These are phyloP conservation scores for Citrus cavaleriei DNA, from an alignment of 345 rosid species.

Conservation along the genomic window DNA sequence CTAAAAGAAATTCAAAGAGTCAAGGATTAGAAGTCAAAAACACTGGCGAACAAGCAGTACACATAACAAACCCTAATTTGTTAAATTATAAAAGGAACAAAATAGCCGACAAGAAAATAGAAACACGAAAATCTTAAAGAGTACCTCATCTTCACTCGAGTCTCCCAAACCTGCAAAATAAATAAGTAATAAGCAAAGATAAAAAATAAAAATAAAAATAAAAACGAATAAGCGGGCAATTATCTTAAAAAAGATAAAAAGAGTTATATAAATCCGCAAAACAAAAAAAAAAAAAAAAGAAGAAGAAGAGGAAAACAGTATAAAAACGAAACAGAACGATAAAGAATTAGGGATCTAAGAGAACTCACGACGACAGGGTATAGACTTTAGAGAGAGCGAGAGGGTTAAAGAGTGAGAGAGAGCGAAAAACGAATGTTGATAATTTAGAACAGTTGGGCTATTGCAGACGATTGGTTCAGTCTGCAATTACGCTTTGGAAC, in stretches of 20 bases:
- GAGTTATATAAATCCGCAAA: too few relatives aligned
- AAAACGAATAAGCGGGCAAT: too few relatives aligned
- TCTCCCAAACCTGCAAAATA: constrained; percentile 19
- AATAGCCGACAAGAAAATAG: background rate
- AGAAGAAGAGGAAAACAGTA: background rate
- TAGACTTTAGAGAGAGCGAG: background rate
- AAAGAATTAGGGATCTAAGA: background rate
- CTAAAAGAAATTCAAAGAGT: too few relatives aligned
- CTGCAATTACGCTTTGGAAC: background rate
- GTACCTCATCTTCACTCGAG: constrained; percentile 40
- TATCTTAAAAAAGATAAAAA: too few relatives aligned
- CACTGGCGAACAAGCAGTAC: too few relatives aligned
- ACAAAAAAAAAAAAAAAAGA: accelerated
- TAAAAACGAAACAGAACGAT: background rate
- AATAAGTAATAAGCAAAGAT: background rate
- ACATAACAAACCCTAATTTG: background rate
- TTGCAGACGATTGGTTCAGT: background rate
- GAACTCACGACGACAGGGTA: background rate
- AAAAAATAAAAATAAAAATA: too few relatives aligned
- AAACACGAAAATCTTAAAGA: background rate
- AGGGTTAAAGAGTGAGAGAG: background rate
- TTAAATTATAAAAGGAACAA: background rate
- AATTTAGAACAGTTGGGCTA: background rate
- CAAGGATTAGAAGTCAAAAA: too few relatives aligned
- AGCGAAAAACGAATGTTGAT: background rate